Base-by-base conservation (phyloP, 805 yeast genomes). In the Ogataea siamensis region DNA sequence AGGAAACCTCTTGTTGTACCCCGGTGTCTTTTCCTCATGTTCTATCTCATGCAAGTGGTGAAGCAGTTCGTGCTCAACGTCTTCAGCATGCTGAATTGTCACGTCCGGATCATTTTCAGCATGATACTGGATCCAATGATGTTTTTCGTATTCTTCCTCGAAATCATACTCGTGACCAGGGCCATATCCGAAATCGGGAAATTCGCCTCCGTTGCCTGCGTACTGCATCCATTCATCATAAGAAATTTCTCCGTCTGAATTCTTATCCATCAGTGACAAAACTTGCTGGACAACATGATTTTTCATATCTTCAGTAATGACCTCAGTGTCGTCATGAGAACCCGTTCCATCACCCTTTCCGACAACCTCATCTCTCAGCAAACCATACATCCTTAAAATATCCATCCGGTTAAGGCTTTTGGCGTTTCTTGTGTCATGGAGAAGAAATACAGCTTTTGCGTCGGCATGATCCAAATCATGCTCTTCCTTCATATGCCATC, bases 261-360 rank as follows among this genome's bases (percentile, higher is more conserved):
- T 69, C 0, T 71, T 64, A 60, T 87, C 95, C 36, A 87, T 65
- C 46, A 87, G 53, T 7, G 48, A 58, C 56, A 87, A 63, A 7
- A 89, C 72, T 8, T 73, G 64, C 12, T 58, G 37, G 23, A 79
- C 71, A 2, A 87, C 87, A 14, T 73, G 62, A 11, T 73, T 68
- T 49, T 77, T 73, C 19, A 74, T 70, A 15, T 69, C 74, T 27
- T 74, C 74, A 10, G 83, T 67, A 42, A 82, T 71, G 23, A 68
- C 68, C 45, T 77, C 82, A 14, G 78, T 71, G 32, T 80, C 78
- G 49, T 78, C 85, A 54, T 83, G 91, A 12, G 71, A 67, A 1
- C 96, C 96, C 79, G 83, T 76, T 5, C 97, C 97, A 41, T 86
- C 83, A 31, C 97, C 97, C 48, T 76, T 83, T 8, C 97, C 97